These are phyloP conservation scores for Exophiala sideris DNA, from an alignment of 2,329 filamentous ascomycete genomes.

Conservation along the genomic window DNA sequence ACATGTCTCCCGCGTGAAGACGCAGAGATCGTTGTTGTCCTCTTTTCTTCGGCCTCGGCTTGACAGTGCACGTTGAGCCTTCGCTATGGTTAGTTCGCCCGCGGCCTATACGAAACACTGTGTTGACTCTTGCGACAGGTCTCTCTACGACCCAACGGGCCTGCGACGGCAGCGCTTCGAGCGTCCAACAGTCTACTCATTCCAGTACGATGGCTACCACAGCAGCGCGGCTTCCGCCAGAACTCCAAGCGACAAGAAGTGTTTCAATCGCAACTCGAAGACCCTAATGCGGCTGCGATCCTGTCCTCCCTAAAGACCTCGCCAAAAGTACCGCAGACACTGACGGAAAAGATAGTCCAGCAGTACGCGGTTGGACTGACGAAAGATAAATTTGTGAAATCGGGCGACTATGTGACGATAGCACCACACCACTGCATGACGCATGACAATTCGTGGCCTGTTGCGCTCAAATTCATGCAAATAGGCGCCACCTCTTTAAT, in stretches of 20 bases:
- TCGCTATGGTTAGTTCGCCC: neutral
- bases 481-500: too few relatives aligned
- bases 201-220: neutral
- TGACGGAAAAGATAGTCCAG: conserved; percentile 93
- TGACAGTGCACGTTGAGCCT: too few relatives aligned
- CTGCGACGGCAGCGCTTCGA: neutral
- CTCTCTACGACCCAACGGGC: neutral
- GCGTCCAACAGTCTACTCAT: neutral
- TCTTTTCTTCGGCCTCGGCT: too few relatives aligned
- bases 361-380: conserved; percentile 72
- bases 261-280: conserved; percentile 64
- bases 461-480: conserved; percentile 75
- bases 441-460: conserved; percentile 78
- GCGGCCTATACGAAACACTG: neutral
- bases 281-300: conserved; percentile 63
- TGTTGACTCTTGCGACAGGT: neutral
- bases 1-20: too few relatives aligned
- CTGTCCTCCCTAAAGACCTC: conserved; percentile 68
- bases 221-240: conserved; percentile 7
- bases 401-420: conserved; percentile 81
- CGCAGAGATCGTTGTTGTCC: too few relatives aligned
- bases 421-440: conserved; percentile 74
- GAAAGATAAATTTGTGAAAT: conserved; percentile 68
- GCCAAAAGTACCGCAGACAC: conserved; percentile 62
- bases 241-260: conserved; percentile 43